Evolutionary conservation across 257 asterid species (phyloP), one percentile per base, ranked within the genome.

Genomic region (Linaria vulgaris): DNA sequence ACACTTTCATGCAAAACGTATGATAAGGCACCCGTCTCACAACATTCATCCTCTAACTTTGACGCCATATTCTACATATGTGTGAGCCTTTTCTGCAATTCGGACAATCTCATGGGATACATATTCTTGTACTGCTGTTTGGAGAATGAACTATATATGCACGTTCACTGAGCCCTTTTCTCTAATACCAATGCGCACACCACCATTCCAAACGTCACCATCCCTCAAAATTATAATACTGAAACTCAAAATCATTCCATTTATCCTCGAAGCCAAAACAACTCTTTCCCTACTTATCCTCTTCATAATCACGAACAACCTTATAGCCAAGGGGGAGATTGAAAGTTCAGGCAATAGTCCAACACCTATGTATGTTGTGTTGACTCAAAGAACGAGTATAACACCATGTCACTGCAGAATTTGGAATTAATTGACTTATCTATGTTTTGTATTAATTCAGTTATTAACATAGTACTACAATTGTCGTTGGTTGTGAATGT

Each of bases 71-170:
- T 89, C 95, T 0, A 86, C 95, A 2, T 77, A 86, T 17, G 74
- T 82, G 0, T 81, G 85, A 0, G 54, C 72, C 12, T 80, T 22
- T 74, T 78, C 54, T 86, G 95, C 85, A 75, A 83, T 31, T 43
- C 82, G 5, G 84, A 91, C 66, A 62, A 50, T 64, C 79, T 64
- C 3, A 48, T 34, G 6, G 95, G 95, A 1, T 78, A 51, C 17
- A 87, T 85, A 20, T 77, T 84, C 62, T 74, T 76, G 55, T 86
- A 84, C 45, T 70, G 76, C 50, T 86, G 91, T 54, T 76, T 85
- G 0, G 88, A 86, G 9, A 83, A 91, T 20, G 87, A 86, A 1
- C 82, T 86, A 24, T 91, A 86, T 60, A 76, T 86, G 12, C 95
- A 84, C 37, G 71, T 87, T 51, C 81, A 74, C 58, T 87, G 95